A percentile compares a stretch with the other conserved stretches of the same genome.
Conservation (phyloP, 345 rosid genomes). For the Syzygium aqueum region DNA sequence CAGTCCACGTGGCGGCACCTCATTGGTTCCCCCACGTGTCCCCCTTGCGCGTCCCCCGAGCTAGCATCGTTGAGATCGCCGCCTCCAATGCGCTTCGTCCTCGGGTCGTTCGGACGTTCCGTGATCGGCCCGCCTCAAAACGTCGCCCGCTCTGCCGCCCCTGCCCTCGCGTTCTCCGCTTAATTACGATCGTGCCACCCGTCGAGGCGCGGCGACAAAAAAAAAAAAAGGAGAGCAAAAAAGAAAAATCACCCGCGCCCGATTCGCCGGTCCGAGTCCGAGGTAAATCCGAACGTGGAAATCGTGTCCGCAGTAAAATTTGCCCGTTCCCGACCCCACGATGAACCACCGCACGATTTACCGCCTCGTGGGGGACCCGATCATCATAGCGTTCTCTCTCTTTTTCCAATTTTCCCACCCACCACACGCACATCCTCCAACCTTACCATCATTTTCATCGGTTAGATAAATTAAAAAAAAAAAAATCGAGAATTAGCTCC, state of each 20-base stretch:
- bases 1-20: background rate
- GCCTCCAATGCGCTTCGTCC: background rate
- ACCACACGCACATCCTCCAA: background rate
- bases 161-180: background rate
- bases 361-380: background rate
- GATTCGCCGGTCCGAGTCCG: background rate
- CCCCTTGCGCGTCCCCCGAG: background rate
- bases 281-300: background rate
- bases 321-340: background rate
- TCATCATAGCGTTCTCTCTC: background rate
- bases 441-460: too few species aligned
- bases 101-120: background rate
- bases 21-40: background rate
- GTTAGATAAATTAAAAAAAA: too few species aligned
- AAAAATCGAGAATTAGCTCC: too few species aligned
- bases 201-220: background rate
- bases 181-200: background rate
- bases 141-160: background rate
- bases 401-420: background rate
- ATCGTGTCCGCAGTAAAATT: background rate
- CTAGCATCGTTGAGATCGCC: background rate
- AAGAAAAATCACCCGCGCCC: too few species aligned
- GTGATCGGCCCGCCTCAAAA: background rate
- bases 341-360: background rate
- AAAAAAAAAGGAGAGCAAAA: too few species aligned